Evolutionary conservation across 371 early-diverging fungal genomes (phyloP).

Genomic region (Pancytospora philotis): DNA sequence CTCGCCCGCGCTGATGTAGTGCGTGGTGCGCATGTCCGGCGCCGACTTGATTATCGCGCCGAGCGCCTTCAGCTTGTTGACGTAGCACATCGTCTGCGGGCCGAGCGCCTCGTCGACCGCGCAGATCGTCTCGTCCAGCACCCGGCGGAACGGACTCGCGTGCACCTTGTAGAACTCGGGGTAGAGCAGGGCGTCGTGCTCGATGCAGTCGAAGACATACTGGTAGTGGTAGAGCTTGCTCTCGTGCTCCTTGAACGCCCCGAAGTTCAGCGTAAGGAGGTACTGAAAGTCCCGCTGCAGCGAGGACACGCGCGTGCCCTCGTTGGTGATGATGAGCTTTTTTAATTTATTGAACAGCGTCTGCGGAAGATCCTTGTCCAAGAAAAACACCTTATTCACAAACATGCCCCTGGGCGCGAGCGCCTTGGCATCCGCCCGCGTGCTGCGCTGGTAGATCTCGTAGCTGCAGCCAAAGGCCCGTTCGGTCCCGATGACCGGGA

Average conservation of each 20-base stretch:
- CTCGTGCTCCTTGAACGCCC: slow-evolving; percentile 14
- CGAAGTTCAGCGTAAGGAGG: slow-evolving; percentile 29
- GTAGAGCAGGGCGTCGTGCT: slow-evolving; percentile 43
- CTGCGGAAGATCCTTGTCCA: slow-evolving; percentile 39
- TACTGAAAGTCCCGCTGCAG: slow-evolving; percentile 41
- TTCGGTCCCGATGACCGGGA: slow-evolving; percentile 50
- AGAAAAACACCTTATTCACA: slow-evolving; percentile 52
- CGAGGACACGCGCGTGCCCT: slow-evolving; percentile 52
- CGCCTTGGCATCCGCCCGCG: slow-evolving; percentile 30
- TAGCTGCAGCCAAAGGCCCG: slow-evolving; percentile 46
- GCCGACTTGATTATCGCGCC: slow-evolving; percentile 29
- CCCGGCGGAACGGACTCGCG: background rate
- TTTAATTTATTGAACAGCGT: slow-evolving; percentile 45
- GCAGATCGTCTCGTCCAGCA: slow-evolving; percentile 38
- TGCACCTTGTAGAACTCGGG: slow-evolving; percentile 45
- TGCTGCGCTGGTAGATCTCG: slow-evolving; percentile 19
- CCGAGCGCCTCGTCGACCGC: slow-evolving; percentile 17
- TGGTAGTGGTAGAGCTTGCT: slow-evolving; percentile 54
- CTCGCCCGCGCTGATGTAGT: slow-evolving; percentile 30
- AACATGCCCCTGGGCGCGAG: slow-evolving; percentile 40
- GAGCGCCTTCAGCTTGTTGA: slow-evolving; percentile 46
- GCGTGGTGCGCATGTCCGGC: slow-evolving; percentile 41
- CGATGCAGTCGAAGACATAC: slow-evolving; percentile 58
- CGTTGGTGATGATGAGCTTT: slow-evolving; percentile 53
- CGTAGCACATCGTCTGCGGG: background rate